These are phyloP conservation scores for Colletotrichum tofieldiae DNA, from an alignment of 2,329 filamentous ascomycete genomes.

Conservation along the genomic window DNA sequence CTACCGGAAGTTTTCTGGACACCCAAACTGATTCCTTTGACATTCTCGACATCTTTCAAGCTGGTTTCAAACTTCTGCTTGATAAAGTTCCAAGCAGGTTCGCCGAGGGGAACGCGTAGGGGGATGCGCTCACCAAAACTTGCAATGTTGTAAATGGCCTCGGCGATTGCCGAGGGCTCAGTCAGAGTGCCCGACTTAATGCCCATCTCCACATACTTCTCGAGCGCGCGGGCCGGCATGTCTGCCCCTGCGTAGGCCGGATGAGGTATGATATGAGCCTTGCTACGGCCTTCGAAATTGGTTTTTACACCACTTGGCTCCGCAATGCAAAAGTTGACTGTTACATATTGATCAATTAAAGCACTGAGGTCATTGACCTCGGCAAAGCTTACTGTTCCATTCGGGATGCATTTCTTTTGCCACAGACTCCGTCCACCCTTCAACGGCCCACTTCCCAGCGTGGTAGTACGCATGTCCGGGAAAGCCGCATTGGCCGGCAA, in stretches of 20 bases:
- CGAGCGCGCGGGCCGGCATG: conserved; percentile 52
- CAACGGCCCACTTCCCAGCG: conserved; percentile 47
- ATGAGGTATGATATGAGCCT: conserved; percentile 50
- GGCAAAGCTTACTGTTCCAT: conserved; percentile 44
- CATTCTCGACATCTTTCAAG: conserved; percentile 52
- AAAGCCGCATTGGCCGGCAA: conserved; percentile 43
- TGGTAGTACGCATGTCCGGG: conserved; percentile 47
- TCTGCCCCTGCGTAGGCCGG: conserved; percentile 55
- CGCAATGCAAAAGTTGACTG: conserved; percentile 55
- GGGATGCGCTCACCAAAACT: conserved; percentile 55
- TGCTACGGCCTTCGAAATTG: conserved; percentile 49
- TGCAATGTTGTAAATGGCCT: conserved; percentile 55
- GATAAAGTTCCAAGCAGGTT: conserved; percentile 55
- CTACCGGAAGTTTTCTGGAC: background rate
- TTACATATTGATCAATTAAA: conserved; percentile 48
- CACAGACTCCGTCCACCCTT: conserved; percentile 47
- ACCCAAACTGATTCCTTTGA: conserved; percentile 52
- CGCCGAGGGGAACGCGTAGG: conserved; percentile 59
- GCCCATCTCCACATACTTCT: conserved; percentile 29
- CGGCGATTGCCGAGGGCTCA: conserved; percentile 53
- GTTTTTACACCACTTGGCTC: conserved; percentile 60
- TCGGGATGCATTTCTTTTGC: conserved; percentile 44
- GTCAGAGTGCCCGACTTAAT: conserved; percentile 43
- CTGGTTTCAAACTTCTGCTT: conserved; percentile 50
- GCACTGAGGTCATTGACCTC: too few relatives aligned